phyloP scores from a whole-genome alignment of 2,329 filamentous ascomycete species.

The Epichloe coenophiala region DNA sequence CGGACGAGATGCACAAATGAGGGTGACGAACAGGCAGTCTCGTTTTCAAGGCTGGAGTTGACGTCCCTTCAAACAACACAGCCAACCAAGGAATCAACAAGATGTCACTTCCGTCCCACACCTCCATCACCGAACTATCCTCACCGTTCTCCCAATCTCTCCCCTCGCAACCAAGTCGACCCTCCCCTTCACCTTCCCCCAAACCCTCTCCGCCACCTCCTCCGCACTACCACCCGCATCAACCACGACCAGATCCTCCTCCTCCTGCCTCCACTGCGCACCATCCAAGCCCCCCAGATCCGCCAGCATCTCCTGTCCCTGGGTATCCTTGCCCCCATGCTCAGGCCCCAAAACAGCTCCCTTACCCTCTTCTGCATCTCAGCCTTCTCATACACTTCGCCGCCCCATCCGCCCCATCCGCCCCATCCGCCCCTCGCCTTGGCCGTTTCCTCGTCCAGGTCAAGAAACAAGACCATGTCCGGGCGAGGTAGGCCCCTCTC shows the following conservation, averaged over 20 bases:
- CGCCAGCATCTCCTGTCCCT: slow-evolving; percentile 12
- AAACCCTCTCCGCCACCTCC: slow-evolving; percentile 42
- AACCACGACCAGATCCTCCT: slow-evolving; percentile 39
- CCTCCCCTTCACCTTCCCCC: slow-evolving; percentile 33
- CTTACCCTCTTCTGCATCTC: slow-evolving; percentile 72
- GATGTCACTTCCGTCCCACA: neutral
- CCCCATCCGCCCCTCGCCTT: slow-evolving; percentile 50
- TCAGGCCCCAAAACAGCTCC: slow-evolving; percentile 52
- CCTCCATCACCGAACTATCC: slow-evolving; percentile 22
- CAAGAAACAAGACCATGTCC: slow-evolving; percentile 78
- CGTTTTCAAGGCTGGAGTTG: too few species aligned
- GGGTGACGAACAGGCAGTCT: too few species aligned
- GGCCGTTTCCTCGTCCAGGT: slow-evolving; percentile 62
- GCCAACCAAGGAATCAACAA: too few species aligned
- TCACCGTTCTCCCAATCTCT: slow-evolving; percentile 31
- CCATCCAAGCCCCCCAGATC: slow-evolving; percentile 11
- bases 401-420: slow-evolving; percentile 49
- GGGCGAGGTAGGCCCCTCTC: slow-evolving; percentile 80
- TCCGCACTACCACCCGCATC: slow-evolving; percentile 41
- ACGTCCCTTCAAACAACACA: too few species aligned
- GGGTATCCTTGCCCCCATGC: slow-evolving; percentile 28
- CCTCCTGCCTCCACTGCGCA: slow-evolving; percentile 30
- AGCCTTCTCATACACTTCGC: slow-evolving; percentile 75
- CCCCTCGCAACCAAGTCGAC: slow-evolving; percentile 36
- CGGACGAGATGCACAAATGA: too few species aligned